phyloP scores from a whole-genome alignment of 805 yeast genomes.

The Candida taoyuanica region DNA sequence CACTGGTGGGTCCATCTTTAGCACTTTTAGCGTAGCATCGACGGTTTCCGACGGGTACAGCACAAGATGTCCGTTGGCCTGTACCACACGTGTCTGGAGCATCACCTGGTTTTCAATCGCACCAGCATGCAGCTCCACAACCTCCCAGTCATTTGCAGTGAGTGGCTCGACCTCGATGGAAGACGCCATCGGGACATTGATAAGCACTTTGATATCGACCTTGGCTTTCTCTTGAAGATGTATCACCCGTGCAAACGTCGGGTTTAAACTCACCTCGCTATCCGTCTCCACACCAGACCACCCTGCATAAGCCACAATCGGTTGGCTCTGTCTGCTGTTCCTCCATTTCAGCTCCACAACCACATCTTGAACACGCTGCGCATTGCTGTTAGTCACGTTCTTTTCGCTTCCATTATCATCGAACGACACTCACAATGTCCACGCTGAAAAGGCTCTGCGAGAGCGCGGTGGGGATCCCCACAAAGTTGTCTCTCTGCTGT shows the following conservation, averaged over 20 bases:
- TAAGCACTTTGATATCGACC: conserved; percentile 41
- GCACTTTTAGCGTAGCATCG: conserved; percentile 53
- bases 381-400: conserved; percentile 17
- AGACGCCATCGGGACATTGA: conserved; percentile 47
- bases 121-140: conserved; percentile 77
- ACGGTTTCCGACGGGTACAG: conserved; percentile 66
- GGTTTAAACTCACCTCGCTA: conserved; percentile 55
- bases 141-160: conserved; percentile 82
- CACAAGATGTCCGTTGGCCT: conserved; percentile 51
- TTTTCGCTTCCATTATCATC: not conserved
- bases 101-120: conserved; percentile 69
- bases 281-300: conserved; percentile 55
- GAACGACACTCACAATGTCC: conserved; percentile 37
- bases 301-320: conserved; percentile 43
- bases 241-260: conserved; percentile 53
- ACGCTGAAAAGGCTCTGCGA: conserved; percentile 38
- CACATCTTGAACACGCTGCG: conserved; percentile 46
- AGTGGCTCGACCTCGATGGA: conserved; percentile 76
- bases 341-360: conserved; percentile 43
- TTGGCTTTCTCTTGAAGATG: conserved; percentile 40
- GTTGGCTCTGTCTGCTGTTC: conserved; percentile 22
- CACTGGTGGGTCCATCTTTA: conserved; percentile 38
- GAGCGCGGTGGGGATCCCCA: conserved; percentile 6
- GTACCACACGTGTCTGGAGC: conserved; percentile 76
- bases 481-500: conserved; percentile 9